These are phyloP conservation scores for Tricholoma saponaceum DNA, from an alignment of 768 basidiomycete species.

Conservation along the genomic window DNA sequence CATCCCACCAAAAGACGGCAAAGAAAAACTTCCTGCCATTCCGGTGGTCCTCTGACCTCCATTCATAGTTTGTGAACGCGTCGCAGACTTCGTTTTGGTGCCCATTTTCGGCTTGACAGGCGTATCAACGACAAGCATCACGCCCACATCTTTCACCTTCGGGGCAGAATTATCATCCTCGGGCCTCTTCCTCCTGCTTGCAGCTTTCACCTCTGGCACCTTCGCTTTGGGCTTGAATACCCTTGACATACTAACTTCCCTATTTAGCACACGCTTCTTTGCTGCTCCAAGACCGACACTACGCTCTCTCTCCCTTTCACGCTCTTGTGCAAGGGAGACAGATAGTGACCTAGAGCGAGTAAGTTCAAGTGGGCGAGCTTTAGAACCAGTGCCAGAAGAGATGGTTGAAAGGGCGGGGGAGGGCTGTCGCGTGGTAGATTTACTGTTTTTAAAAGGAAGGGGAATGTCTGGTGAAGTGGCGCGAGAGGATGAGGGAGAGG, in stretches of 20 bases:
- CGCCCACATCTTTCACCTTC: conserved; percentile 25
- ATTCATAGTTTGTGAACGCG: conserved; percentile 10
- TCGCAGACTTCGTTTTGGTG: not conserved
- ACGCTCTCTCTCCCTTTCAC: conserved; percentile 34
- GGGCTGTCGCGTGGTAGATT: conserved; percentile 7
- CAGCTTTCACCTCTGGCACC: conserved; percentile 13
- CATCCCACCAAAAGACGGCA: not conserved
- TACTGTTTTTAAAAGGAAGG: not conserved
- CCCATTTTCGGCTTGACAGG: conserved; percentile 30
- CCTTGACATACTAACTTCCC: conserved; percentile 77
- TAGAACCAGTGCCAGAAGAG: conserved; percentile 2
- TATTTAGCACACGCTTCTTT: conserved; percentile 54
- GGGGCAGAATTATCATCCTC: conserved; percentile 11
- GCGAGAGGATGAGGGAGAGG: conserved; percentile 23
- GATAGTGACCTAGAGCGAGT: conserved; percentile 62
- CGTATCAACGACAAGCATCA: conserved; percentile 52
- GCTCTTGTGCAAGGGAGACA: conserved; percentile 64
- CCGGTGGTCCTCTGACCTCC: conserved; percentile 7
- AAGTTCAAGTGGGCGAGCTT: conserved; percentile 24
- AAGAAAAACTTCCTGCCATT: conserved; percentile 4
- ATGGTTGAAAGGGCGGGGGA: conserved; percentile 21
- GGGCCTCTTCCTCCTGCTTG: conserved; percentile 12
- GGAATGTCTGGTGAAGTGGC: conserved; percentile 24
- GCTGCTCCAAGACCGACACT: conserved; percentile 26
- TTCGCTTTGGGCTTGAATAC: conserved; percentile 52